These are phyloP conservation scores for Moricandia arvensis DNA, from an alignment of 345 rosid genomes.

Conservation along the genomic window DNA sequence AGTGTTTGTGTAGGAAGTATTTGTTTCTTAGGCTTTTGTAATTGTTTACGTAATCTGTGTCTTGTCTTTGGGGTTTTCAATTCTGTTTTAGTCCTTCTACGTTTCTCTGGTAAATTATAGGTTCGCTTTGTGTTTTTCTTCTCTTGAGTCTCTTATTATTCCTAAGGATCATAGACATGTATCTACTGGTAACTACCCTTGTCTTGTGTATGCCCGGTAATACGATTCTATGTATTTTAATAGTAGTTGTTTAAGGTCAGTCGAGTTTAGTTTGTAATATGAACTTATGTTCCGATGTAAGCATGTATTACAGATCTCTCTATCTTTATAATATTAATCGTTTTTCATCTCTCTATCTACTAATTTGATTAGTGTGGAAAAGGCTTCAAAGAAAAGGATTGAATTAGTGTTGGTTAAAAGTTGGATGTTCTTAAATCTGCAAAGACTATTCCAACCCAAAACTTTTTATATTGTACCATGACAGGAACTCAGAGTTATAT, in stretches of 20 bases:
- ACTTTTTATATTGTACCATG: neutral
- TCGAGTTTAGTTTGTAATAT: neutral
- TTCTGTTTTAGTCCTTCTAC: neutral
- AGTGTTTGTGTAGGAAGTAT: slow-evolving; percentile 34
- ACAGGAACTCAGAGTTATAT: neutral
- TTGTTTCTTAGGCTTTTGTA: slow-evolving; percentile 15
- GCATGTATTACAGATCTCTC: slow-evolving; percentile 4
- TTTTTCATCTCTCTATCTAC: neutral
- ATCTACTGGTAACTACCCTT: neutral
- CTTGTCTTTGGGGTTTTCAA: neutral
- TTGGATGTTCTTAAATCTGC: neutral
- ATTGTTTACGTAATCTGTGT: neutral
- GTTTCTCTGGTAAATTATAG: slow-evolving; percentile 14
- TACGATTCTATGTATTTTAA: slow-evolving; percentile 9
- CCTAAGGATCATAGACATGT: neutral
- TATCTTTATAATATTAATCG: slow-evolving; percentile 4
- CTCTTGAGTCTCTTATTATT: neutral
- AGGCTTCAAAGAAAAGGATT: neutral
- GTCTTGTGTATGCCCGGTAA: neutral
- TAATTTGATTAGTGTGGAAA: neutral
- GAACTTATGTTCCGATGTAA: slow-evolving; percentile 28
- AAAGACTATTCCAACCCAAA: neutral
- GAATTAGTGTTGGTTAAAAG: neutral
- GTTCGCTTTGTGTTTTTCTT: neutral
- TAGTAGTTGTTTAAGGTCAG: neutral